Evolutionary conservation across 176 grass and related monocot species (phyloP).

Genomic region (Puya raimondii): DNA sequence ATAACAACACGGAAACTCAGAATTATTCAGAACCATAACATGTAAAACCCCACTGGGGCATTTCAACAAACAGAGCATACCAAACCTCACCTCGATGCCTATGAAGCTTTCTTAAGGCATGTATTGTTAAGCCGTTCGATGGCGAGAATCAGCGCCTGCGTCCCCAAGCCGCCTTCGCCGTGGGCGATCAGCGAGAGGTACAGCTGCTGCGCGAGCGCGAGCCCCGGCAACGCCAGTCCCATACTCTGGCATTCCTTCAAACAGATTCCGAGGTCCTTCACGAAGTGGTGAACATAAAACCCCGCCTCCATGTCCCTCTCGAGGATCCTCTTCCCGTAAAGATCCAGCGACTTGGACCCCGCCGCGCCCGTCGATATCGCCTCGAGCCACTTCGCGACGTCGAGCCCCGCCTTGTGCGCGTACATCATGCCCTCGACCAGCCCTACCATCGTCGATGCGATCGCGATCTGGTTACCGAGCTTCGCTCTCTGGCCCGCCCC

Average conservation of each 20-base stretch:
- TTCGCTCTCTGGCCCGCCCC: slow-evolving; percentile 77
- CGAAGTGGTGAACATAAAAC: slow-evolving; percentile 90
- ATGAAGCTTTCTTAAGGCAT: slow-evolving; percentile 41
- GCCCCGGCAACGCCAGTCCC: slow-evolving; percentile 84
- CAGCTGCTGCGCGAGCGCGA: slow-evolving; percentile 75
- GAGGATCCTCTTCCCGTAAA: slow-evolving; percentile 75
- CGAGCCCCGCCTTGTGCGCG: slow-evolving; percentile 84
- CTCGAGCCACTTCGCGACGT: slow-evolving; percentile 82
- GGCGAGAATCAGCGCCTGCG: slow-evolving; percentile 75
- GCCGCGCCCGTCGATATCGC: slow-evolving; percentile 89
- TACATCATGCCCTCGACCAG: slow-evolving; percentile 91
- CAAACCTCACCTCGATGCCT: background rate
- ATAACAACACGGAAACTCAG: background rate
- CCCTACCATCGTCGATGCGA: slow-evolving; percentile 94
- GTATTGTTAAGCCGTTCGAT: slow-evolving; percentile 85
- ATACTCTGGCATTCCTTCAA: slow-evolving; percentile 87
- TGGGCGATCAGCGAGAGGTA: slow-evolving; percentile 80
- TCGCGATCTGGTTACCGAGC: slow-evolving; percentile 89
- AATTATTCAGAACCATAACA: background rate
- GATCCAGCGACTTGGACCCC: slow-evolving; percentile 72
- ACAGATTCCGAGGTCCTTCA: slow-evolving; percentile 94
- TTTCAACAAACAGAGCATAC: background rate
- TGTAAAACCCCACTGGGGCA: background rate
- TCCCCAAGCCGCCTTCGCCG: slow-evolving; percentile 68
- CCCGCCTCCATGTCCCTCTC: slow-evolving; percentile 81